Percentiles rank a stretch among this genome's conserved stretches.
phyloP scores from a whole-genome alignment of 2,329 filamentous ascomycete species.

The Thermothelomyces thermophilus region DNA sequence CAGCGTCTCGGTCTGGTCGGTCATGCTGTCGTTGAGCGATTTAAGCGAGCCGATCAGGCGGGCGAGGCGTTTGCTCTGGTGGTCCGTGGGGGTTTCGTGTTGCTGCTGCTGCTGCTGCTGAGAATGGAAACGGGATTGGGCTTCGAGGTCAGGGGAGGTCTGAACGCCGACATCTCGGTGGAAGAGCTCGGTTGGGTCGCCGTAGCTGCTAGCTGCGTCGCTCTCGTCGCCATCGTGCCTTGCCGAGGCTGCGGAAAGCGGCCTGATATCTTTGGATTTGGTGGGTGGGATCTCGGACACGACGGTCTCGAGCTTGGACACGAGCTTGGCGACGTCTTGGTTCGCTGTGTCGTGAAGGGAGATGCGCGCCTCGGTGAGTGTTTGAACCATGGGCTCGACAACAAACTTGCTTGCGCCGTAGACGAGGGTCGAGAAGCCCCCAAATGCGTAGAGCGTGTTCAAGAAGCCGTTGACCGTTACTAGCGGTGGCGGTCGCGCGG shows the following conservation, averaged over 20 bases:
- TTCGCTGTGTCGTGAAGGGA: constrained; percentile 47
- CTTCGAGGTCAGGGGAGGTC: constrained; percentile 50
- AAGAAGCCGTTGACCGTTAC: constrained; percentile 54
- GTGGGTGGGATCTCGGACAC: constrained; percentile 55
- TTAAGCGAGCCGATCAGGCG: constrained; percentile 38
- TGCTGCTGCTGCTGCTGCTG: neutral
- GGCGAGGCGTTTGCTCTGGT: constrained; percentile 38
- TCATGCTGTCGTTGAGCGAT: constrained; percentile 38
- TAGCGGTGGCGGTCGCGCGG: constrained; percentile 51
- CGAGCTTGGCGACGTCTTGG: constrained; percentile 39
- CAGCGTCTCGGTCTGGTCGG: constrained; percentile 41
- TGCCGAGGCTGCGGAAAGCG: constrained; percentile 27
- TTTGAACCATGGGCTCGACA: constrained; percentile 54
- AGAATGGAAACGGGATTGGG: constrained; percentile 7
- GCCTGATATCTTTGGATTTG: constrained; percentile 18
- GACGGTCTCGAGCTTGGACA: constrained; percentile 45
- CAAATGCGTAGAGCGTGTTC: constrained; percentile 52
- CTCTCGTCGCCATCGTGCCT: constrained; percentile 16
- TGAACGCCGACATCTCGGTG: constrained; percentile 76
- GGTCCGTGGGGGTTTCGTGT: constrained; percentile 29
- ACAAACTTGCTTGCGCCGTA: constrained; percentile 68
- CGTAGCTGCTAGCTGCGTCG: constrained; percentile 40
- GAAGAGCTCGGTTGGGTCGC: constrained; percentile 70
- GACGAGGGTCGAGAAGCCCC: constrained; percentile 52
- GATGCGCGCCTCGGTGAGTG: constrained; percentile 44